Percentiles rank a stretch among this genome's conserved stretches.
Evolutionary conservation across 1,284 basidiomycete genomes (phyloP).

Genomic region (Clitocybe nebularis): DNA sequence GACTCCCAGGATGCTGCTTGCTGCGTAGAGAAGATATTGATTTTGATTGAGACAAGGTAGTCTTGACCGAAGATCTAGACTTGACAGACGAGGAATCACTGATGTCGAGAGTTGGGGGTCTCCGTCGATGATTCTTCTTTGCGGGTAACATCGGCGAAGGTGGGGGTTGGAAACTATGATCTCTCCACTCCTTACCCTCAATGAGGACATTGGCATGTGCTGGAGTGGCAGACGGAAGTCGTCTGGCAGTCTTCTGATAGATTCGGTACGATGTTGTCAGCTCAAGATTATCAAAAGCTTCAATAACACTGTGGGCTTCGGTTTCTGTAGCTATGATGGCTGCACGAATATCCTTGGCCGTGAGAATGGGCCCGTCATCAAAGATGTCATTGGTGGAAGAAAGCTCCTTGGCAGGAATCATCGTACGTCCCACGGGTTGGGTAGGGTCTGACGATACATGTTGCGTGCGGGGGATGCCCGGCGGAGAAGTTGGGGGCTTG

Average conservation of each 20-base stretch:
- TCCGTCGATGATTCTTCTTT: conserved; percentile 12
- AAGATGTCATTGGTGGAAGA: conserved; percentile 31
- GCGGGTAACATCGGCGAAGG: conserved; percentile 9
- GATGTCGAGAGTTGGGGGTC: conserved; percentile 12
- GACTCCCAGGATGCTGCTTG: conserved; percentile 17
- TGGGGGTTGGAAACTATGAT: conserved; percentile 21
- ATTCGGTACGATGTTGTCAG: conserved; percentile 49
- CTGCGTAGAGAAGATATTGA: conserved; percentile 26
- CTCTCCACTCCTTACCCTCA: conserved; percentile 31
- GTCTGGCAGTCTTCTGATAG: conserved; percentile 32
- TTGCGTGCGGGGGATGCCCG: conserved; percentile 9
- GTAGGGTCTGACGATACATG: conserved; percentile 14
- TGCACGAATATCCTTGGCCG: conserved; percentile 52
- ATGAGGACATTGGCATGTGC: conserved; percentile 25
- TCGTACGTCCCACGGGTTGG: conserved; percentile 9
- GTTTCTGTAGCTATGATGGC: conserved; percentile 62
- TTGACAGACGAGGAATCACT: conserved; percentile 38
- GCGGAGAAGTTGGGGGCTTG: conserved; percentile 11
- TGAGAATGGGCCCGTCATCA: conserved; percentile 45
- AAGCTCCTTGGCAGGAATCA: conserved; percentile 16
- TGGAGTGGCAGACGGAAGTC: conserved; percentile 25
- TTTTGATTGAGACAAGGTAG: conserved; percentile 33
- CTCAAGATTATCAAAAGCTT: conserved; percentile 69
- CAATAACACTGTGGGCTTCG: conserved; percentile 59
- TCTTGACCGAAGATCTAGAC: conserved; percentile 39